Evolutionary conservation across 1,284 basidiomycete species (phyloP), one percentile per base, ranked within the genome.

Genomic region (Tilletia caries): DNA sequence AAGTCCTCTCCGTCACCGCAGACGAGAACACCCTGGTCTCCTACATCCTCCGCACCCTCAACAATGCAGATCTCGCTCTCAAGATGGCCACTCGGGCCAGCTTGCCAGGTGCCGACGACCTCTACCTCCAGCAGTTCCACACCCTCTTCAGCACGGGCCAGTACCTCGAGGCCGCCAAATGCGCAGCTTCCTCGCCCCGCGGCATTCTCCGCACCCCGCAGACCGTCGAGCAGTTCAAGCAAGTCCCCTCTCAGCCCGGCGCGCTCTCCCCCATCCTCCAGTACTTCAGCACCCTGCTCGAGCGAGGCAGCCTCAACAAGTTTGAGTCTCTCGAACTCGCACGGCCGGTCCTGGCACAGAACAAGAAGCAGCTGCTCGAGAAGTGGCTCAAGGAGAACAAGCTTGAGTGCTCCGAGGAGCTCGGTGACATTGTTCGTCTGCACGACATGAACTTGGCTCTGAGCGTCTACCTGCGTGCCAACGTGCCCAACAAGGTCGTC

Each of bases 351-450:
- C 86, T 99, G 65, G 91, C 93, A 78, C 96, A 99, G 86, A 94
- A 94, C 68, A 90, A 95, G 82, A 98, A 99, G 86, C 94, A 98
- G 82, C 86, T 98, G 60, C 87, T 99, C 32, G 96, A 99, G 86
- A 98, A 98, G 83, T 99, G 96, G 96, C 86, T 98, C 75, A 99
- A 99, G 86, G 96, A 98, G 87, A 97, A 97, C 87, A 99, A 98
- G 89, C 90, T 99, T 74, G 95, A 96, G 73, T 98, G 96, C 86
- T 93, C 91, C 80, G 96, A 98, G 85, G 95, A 99, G 85, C 90
- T 99, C 23, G 96, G 96, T 71, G 96, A 99, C 84, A 92, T 98
- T 74, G 96, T 98, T 68, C 91, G 96, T 66, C 85, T 91, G 64
- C 91, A 94, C 83, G 96, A 99, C 84, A 94, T 98, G 91, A 98